Percentiles rank a stretch among this genome's conserved stretches.
Conservation (phyloP, 2,329 filamentous ascomycete genomes). For the Epicoccum nigrum region DNA sequence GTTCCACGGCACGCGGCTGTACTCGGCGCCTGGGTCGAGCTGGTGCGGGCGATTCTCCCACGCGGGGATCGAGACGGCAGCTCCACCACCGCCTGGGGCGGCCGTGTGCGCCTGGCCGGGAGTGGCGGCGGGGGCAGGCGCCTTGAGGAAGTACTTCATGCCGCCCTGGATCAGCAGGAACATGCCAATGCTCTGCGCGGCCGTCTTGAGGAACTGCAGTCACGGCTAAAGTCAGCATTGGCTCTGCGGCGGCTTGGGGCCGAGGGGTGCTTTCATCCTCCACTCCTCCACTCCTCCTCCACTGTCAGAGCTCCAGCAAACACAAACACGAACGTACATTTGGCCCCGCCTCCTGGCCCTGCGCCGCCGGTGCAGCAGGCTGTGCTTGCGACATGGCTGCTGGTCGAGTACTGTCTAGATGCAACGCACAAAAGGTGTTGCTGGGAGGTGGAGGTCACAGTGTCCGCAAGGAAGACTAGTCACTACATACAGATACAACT, state of each 20-base stretch:
- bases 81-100: constrained; percentile 21
- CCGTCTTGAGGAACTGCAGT: constrained; percentile 44
- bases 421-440: neutral
- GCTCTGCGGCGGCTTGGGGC: constrained; percentile 3
- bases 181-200: constrained; percentile 63
- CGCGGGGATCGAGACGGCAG: constrained; percentile 44
- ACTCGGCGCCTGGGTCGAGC: constrained; percentile 61
- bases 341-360: constrained; percentile 30
- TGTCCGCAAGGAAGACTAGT: constrained; percentile 20
- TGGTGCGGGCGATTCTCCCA: constrained; percentile 45
- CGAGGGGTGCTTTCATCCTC: neutral
- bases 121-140: constrained; percentile 7
- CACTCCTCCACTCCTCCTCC: too few species aligned
- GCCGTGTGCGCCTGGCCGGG: constrained; percentile 16
- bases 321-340: constrained; percentile 25
- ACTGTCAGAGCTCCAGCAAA: neutral
- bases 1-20: constrained; percentile 69
- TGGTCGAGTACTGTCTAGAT: constrained; percentile 5
- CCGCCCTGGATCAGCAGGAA: constrained; percentile 65
- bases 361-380: constrained; percentile 14
- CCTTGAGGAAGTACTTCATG: constrained; percentile 60
- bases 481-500: too few species aligned
- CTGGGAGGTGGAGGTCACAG: constrained; percentile 6
- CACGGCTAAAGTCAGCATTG: constrained; percentile 23
- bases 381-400: constrained; percentile 42